Conservation (phyloP, 2,329 filamentous ascomycete species). For the Sphaerostilbella broomeana region DNA sequence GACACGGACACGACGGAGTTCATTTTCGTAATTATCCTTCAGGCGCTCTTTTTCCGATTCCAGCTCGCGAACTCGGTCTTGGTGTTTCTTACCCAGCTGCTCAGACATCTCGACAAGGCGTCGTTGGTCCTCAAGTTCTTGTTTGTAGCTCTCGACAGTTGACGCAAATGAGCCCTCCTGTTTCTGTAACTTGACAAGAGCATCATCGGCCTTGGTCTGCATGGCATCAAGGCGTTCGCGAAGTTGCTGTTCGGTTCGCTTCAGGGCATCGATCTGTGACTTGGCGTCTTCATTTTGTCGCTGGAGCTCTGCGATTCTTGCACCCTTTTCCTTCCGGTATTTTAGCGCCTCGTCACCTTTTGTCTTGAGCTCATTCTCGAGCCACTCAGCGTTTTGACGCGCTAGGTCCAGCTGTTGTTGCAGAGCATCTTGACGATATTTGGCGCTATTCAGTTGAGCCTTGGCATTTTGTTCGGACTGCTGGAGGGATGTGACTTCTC, state of each 20-base stretch:
- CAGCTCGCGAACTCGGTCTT: slow-evolving; percentile 63
- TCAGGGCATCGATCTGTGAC: slow-evolving; percentile 68
- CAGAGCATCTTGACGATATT: slow-evolving; percentile 83
- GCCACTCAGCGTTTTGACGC: slow-evolving; percentile 88
- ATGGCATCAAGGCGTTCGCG: slow-evolving; percentile 76
- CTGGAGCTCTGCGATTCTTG: slow-evolving; percentile 81
- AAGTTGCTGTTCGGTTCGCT: slow-evolving; percentile 72
- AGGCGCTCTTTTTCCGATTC: slow-evolving; percentile 54
- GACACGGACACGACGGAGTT: slow-evolving; percentile 48
- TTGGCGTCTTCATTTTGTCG: slow-evolving; percentile 80
- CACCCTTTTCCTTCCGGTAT: slow-evolving; percentile 89
- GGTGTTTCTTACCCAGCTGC: slow-evolving; percentile 66
- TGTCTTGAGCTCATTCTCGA: slow-evolving; percentile 83
- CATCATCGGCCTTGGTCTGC: slow-evolving; percentile 80
- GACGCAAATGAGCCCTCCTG: slow-evolving; percentile 76
- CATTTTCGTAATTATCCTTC: slow-evolving; percentile 59
- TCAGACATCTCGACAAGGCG: slow-evolving; percentile 78
- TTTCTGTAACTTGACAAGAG: slow-evolving; percentile 73
- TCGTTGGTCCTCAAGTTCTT: slow-evolving; percentile 75
- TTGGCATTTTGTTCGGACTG: slow-evolving; percentile 78
- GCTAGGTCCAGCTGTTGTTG: slow-evolving; percentile 86
- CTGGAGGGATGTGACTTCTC: slow-evolving; percentile 74
- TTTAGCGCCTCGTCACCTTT: slow-evolving; percentile 83
- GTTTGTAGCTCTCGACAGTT: slow-evolving; percentile 77
- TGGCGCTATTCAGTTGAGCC: slow-evolving; percentile 70